Evolutionary conservation across 768 basidiomycete genomes (phyloP).

Genomic region (Lactarius tabidus): DNA sequence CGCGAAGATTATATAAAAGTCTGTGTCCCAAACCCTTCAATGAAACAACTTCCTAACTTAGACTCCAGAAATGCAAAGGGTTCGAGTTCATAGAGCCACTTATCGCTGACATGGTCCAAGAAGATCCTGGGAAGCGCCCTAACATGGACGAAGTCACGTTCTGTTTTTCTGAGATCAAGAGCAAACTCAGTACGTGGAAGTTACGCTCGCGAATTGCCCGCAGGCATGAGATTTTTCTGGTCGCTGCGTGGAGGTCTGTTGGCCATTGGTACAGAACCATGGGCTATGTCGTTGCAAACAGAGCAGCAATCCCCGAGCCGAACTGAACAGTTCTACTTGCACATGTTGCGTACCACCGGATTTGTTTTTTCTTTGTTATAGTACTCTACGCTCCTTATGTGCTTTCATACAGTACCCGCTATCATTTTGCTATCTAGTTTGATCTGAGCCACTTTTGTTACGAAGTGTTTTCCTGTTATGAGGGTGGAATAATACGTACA

Average conservation of each 20-base stretch:
- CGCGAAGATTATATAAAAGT: constrained; percentile 19
- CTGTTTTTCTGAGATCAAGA: constrained; percentile 1
- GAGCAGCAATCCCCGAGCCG: constrained; percentile 13
- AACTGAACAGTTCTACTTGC: not conserved
- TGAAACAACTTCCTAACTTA: not conserved
- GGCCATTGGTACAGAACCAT: constrained; percentile 5
- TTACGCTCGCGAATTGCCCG: constrained; percentile 12
- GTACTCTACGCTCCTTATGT: not conserved
- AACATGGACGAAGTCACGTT: constrained; percentile 17
- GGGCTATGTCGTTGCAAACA: constrained; percentile 1
- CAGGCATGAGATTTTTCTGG: not conserved
- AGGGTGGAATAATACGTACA: not conserved
- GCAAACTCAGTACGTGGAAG: constrained; percentile 10
- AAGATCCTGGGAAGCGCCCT: constrained; percentile 34
- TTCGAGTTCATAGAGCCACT: constrained; percentile 17
- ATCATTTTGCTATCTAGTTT: not conserved
- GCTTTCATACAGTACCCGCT: not conserved
- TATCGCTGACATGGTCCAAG: constrained; percentile 35
- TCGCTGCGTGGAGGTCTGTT: not conserved
- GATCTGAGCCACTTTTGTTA: not conserved
- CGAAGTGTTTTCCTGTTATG: not conserved
- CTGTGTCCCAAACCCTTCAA: no score
- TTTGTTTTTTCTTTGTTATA: not conserved
- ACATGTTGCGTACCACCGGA: not conserved
- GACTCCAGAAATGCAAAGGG: not conserved